Evolutionary conservation across 768 basidiomycete genomes (phyloP).

Genomic region (Russula sp.): DNA sequence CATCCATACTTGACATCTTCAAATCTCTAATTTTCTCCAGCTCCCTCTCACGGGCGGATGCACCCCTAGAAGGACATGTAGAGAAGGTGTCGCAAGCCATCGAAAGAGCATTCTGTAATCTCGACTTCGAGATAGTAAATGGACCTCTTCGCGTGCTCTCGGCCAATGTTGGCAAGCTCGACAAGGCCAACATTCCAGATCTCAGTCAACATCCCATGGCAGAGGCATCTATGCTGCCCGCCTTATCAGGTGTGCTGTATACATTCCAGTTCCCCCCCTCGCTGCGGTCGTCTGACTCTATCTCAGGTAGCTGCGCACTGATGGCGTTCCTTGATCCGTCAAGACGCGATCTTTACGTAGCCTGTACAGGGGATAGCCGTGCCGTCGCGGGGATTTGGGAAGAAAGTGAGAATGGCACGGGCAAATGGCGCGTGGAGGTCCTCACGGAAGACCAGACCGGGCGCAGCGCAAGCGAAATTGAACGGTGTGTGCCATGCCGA

Average conservation of each 20-base stretch:
- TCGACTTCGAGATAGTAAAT: slow-evolving; percentile 81
- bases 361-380: slow-evolving; percentile 88
- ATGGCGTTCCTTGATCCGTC: slow-evolving; percentile 84
- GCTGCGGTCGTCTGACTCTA: slow-evolving; percentile 14
- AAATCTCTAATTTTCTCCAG: slow-evolving; percentile 34
- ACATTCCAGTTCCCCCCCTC: neutral
- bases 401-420: slow-evolving; percentile 52
- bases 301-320: slow-evolving; percentile 81
- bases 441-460: slow-evolving; percentile 96
- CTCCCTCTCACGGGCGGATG: slow-evolving; percentile 24
- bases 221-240: slow-evolving; percentile 69
- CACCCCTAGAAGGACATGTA: slow-evolving; percentile 43
- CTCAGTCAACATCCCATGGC: slow-evolving; percentile 67
- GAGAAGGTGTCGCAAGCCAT: slow-evolving; percentile 58
- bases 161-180: slow-evolving; percentile 46
- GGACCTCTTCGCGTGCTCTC: slow-evolving; percentile 72
- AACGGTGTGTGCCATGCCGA: slow-evolving; percentile 48
- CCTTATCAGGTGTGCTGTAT: slow-evolving; percentile 59
- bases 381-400: slow-evolving; percentile 95
- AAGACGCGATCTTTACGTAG: slow-evolving; percentile 78
- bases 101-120: slow-evolving; percentile 65
- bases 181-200: slow-evolving; percentile 51
- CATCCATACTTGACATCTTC: slow-evolving; percentile 32
- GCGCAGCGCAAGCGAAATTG: slow-evolving; percentile 77
- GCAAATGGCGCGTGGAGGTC: slow-evolving; percentile 89